Base-by-base conservation (phyloP, 331 rosid genomes). In the Malus hybrid region DNA sequence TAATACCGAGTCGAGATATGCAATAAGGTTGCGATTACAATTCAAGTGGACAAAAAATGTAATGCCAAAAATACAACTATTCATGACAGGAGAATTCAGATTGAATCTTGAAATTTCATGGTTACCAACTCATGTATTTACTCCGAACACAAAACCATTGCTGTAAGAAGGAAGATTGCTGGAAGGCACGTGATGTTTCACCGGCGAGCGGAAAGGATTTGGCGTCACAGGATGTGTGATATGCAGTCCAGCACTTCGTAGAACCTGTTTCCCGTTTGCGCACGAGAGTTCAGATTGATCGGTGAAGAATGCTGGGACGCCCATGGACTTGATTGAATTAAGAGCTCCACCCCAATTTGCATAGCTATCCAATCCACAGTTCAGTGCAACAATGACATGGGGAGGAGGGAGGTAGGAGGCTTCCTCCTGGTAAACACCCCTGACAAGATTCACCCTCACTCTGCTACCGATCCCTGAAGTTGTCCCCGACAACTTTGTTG, bases 201-300 rank as follows among this genome's bases (percentile, higher is more conserved):
- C 89, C 1, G 93, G 93, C 1, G 90, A 84, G 54, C 90, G 86
- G 42, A 88, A 86, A 19, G 90, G 93, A 67, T 88, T 88, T 32
- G 90, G 93, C 9, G 85, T 88, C 73, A 86, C 87, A 9, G 88
- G 93, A 78, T 80, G 87, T n/a, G 89, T 88, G 78, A 84, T 86
- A 60, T 79, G 85, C 71, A 88, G 73, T 57, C 86, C 90, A 52
- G 86, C 83, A 73, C 77, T 82, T 19, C 85, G 75, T 46, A 89
- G 85, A 69, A 83, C 88, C 78, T 86, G 86, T 76, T 85, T 83
- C 54, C 85, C 93, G 71, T 81, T 83, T 27, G 79, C 80, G 55
- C 86, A 88, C 0, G 85, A 73, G 60, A 86, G 75, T 78, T 88
- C 93, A 13, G 87, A 80, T 81, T 86, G 85, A 65, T 86, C 90